These are phyloP conservation scores for Eucalyptus camaldulensis DNA, from an alignment of 345 rosid species.

Conservation along the genomic window DNA sequence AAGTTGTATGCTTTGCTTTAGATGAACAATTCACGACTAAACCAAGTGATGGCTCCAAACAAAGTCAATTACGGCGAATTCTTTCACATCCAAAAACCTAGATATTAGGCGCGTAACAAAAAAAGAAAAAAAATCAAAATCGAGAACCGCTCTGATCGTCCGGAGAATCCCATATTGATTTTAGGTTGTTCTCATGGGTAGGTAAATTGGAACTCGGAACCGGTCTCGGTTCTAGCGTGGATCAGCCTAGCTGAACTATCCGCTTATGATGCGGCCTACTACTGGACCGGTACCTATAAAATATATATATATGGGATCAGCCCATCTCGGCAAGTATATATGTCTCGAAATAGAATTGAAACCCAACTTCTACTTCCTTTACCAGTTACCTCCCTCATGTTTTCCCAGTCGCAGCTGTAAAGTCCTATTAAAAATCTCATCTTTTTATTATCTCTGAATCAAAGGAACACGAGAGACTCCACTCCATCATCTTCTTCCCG, in stretches of 20 bases:
- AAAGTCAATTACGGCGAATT: fast-evolving
- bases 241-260: fast-evolving
- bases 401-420: background rate
- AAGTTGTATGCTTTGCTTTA: background rate
- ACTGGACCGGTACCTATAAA: background rate
- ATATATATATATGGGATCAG: too few species aligned
- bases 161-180: fast-evolving
- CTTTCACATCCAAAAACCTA: too few species aligned
- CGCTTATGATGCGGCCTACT: too few species aligned
- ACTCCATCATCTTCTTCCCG: too few species aligned
- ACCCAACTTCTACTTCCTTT: background rate
- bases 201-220: background rate
- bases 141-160: fast-evolving
- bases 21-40: background rate
- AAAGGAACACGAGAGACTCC: background rate
- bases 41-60: too few species aligned
- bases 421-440: background rate
- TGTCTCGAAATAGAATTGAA: background rate
- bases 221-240: background rate
- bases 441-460: background rate
- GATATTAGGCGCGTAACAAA: fast-evolving
- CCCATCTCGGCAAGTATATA: too few species aligned
- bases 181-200: too few species aligned
- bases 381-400: background rate
- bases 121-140: too few species aligned